phyloP scores from a whole-genome alignment of 768 basidiomycete genomes.

The Mycena rosella region DNA sequence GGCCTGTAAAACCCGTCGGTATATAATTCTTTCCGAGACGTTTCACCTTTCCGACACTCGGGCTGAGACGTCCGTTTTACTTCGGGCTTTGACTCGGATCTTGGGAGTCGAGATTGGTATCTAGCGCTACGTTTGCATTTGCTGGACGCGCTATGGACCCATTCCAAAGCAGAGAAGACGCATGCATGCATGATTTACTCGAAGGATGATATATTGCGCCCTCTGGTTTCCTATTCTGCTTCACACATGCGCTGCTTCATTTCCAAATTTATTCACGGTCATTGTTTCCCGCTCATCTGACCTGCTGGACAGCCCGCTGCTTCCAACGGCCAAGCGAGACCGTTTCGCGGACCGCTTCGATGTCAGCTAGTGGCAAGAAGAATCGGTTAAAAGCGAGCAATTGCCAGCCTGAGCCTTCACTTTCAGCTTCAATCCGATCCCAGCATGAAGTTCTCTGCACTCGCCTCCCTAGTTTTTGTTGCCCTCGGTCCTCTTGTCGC shows the following conservation, averaged over 20 bases:
- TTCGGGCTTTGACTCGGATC: constrained; percentile 13
- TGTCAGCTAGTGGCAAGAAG: not conserved
- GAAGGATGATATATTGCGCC: too few relatives aligned
- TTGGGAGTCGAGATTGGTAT: too few relatives aligned
- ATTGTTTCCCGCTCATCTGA: constrained; percentile 30
- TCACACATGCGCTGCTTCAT: not conserved
- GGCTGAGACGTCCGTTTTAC: too few relatives aligned
- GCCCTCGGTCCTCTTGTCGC: constrained; percentile 40
- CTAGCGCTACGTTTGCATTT: not conserved
- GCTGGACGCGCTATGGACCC: too few relatives aligned
- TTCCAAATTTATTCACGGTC: constrained; percentile 5
- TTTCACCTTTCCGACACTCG: too few relatives aligned
- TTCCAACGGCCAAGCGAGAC: constrained; percentile 28
- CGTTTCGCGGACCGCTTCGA: constrained; percentile 21
- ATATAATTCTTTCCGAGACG: too few relatives aligned
- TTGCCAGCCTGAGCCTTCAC: not conserved
- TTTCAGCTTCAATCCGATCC: not conserved
- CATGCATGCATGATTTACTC: too few relatives aligned
- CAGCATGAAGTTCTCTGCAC: constrained; percentile 50
- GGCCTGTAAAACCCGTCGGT: too few relatives aligned
- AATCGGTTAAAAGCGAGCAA: constrained; percentile 20
- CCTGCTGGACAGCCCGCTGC: constrained; percentile 8
- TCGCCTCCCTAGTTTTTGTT: constrained; percentile 39
- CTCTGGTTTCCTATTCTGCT: too few relatives aligned
- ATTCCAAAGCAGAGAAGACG: too few relatives aligned